Evolutionary conservation across 768 basidiomycete species (phyloP).

Genomic region (Phallus indusiatus): DNA sequence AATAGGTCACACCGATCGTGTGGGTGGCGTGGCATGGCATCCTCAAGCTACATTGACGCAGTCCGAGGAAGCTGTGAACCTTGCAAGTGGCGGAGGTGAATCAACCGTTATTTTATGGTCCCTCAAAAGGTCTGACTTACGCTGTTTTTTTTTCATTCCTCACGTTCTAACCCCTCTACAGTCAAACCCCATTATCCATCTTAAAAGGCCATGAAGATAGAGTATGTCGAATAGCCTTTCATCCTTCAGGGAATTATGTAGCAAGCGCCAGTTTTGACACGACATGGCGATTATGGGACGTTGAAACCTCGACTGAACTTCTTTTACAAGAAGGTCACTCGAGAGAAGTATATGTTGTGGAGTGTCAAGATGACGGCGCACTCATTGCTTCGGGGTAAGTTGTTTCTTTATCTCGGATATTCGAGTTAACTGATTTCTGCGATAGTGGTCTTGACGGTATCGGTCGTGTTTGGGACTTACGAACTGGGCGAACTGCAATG

Average conservation of each 20-base stretch:
- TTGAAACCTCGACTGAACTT: constrained; percentile 68
- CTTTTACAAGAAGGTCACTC: constrained; percentile 94
- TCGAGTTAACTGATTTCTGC: not conserved
- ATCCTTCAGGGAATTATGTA: constrained; percentile 89
- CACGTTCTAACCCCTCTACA: constrained; percentile 21
- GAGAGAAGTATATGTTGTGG: constrained; percentile 92
- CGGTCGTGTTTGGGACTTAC: constrained; percentile 93
- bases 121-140: constrained; percentile 56
- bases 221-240: constrained; percentile 90
- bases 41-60: constrained; percentile 79
- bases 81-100: constrained; percentile 90
- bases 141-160: not conserved
- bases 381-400: constrained; percentile 86
- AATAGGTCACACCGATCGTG: constrained; percentile 77
- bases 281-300: constrained; percentile 97
- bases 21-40: constrained; percentile 98
- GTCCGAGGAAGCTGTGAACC: constrained; percentile 56
- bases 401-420: not conserved
- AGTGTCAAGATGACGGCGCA: constrained; percentile 92
- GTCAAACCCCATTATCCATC: constrained; percentile 77
- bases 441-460: constrained; percentile 90
- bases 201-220: constrained; percentile 86
- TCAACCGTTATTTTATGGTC: constrained; percentile 84
- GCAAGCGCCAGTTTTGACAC: constrained; percentile 96
- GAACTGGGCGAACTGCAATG: constrained; percentile 94